Percentiles rank a stretch among this genome's conserved stretches.
Evolutionary conservation across 1,139 yeast species (phyloP).

Genomic region (Suhomyces coccinellae): DNA sequence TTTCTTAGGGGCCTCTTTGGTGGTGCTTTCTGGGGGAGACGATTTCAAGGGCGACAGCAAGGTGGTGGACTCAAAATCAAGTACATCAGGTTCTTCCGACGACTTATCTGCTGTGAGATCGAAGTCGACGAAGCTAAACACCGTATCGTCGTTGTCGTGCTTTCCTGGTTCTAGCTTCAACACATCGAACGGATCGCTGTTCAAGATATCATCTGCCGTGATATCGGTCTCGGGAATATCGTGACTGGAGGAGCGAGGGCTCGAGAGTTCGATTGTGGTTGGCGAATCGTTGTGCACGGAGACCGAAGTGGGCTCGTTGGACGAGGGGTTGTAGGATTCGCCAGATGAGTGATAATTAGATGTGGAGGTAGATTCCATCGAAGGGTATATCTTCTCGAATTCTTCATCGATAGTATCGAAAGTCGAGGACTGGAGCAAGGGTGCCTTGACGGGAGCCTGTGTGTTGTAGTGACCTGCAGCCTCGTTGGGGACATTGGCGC

Average conservation of each 20-base stretch:
- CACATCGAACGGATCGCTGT: slow-evolving; percentile 25
- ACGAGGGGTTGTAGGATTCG: slow-evolving; percentile 1
- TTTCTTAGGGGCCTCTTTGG: not conserved
- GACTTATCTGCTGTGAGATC: slow-evolving; percentile 12
- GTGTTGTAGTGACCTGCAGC: not conserved
- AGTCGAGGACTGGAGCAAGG: not conserved
- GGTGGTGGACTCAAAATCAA: not conserved
- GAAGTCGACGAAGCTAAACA: slow-evolving; percentile 10
- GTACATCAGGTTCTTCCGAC: slow-evolving; percentile 3
- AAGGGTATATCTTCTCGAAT: not conserved
- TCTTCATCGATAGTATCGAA: not conserved
- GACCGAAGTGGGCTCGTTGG: slow-evolving; percentile 4
- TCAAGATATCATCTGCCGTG: slow-evolving; percentile 27
- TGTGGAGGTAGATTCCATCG: not conserved
- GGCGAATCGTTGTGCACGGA: slow-evolving; percentile 15
- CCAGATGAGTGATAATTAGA: too few species aligned
- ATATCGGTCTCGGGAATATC: slow-evolving; percentile 10
- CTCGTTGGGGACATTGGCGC: slow-evolving; percentile 2
- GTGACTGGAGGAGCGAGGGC: slow-evolving; percentile 14
- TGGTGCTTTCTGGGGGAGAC: not conserved
- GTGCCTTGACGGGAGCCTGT: not conserved
- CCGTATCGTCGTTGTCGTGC: slow-evolving; percentile 5
- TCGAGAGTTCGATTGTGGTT: slow-evolving; percentile 18
- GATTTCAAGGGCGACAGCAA: not conserved
- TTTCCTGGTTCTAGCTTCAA: slow-evolving; percentile 6